Percentiles rank a stretch among this genome's conserved stretches.
Conservation (phyloP, 2,329 filamentous ascomycete species). For the Macrophomina pseudophaseolina region DNA sequence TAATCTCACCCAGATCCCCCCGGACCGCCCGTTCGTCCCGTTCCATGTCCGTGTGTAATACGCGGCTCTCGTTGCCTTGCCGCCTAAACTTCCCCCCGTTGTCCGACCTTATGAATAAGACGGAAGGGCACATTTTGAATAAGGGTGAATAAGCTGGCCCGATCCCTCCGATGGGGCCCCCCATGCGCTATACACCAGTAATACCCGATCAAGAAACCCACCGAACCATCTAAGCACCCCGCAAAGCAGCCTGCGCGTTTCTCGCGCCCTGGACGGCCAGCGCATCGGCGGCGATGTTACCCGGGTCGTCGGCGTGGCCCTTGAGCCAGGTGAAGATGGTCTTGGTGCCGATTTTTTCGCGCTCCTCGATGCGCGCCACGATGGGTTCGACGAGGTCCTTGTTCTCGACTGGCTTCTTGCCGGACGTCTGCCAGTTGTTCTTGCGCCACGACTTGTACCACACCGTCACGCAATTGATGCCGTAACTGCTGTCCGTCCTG, state of each 20-base stretch:
- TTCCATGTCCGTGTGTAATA: background rate
- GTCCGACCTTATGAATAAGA: background rate
- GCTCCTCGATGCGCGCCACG: conserved; percentile 71
- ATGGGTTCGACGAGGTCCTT: conserved; percentile 80
- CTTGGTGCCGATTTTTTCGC: conserved; percentile 60
- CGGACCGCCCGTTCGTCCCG: background rate
- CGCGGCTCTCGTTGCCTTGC: background rate
- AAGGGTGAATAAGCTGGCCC: conserved; percentile 2
- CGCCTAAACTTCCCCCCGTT: background rate
- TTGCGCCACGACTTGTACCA: conserved; percentile 81
- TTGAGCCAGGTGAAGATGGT: conserved; percentile 89
- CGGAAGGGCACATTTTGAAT: background rate
- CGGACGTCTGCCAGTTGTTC: conserved; percentile 77
- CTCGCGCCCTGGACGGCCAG: conserved; percentile 73
- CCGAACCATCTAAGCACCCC: background rate
- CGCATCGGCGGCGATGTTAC: conserved; percentile 80
- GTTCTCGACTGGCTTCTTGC: conserved; percentile 78
- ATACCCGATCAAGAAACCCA: background rate
- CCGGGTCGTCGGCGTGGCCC: conserved; percentile 73
- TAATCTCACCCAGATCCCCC: background rate
- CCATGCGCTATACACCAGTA: background rate
- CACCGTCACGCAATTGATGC: conserved; percentile 84
- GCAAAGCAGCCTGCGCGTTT: conserved; percentile 33
- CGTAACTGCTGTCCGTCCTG: conserved; percentile 86
- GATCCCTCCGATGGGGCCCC: background rate